Evolutionary conservation across 768 basidiomycete species (phyloP).

Genomic region (Paxillus ammoniavirescens): DNA sequence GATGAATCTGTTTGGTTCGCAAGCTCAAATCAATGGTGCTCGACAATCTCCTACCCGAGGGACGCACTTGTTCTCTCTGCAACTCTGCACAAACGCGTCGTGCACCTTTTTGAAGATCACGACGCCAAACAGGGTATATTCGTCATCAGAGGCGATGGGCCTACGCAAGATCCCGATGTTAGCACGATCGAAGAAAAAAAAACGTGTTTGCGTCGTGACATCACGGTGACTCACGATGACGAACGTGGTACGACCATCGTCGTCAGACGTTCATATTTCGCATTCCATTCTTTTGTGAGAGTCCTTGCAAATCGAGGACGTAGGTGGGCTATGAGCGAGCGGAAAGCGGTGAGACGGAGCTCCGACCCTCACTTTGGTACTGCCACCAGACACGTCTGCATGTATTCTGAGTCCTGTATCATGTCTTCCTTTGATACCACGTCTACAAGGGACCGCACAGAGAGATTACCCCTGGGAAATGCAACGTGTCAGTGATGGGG

Average conservation of each 20-base stretch:
- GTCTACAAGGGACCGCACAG: constrained; percentile 82
- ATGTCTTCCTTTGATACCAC: constrained; percentile 81
- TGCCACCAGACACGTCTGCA: constrained; percentile 90
- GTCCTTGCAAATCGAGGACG: constrained; percentile 46
- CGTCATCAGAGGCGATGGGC: constrained; percentile 78
- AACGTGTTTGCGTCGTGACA: constrained; percentile 14
- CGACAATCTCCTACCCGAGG: not conserved
- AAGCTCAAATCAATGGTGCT: constrained; percentile 4
- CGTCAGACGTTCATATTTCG: constrained; percentile 84
- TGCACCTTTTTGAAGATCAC: constrained; percentile 89
- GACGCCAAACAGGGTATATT: constrained; percentile 81
- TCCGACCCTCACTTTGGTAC: constrained; percentile 77
- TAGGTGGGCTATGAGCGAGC: constrained; percentile 14
- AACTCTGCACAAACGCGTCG: constrained; percentile 92
- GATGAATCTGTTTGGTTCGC: constrained; percentile 62
- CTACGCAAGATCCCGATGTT: constrained; percentile 37
- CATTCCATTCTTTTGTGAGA: constrained; percentile 83
- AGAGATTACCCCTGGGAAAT: constrained; percentile 81
- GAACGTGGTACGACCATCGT: constrained; percentile 93
- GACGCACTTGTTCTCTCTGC: constrained; percentile 88
- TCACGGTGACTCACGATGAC: constrained; percentile 57
- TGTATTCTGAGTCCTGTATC: constrained; percentile 86
- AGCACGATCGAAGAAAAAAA: constrained; percentile 15
- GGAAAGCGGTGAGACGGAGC: constrained; percentile 2
- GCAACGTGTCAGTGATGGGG: constrained; percentile 4